Percentiles rank a stretch among this genome's conserved stretches.
Conservation (phyloP, 192 early-diverging fungal genomes). For the Coemansia sp. region DNA sequence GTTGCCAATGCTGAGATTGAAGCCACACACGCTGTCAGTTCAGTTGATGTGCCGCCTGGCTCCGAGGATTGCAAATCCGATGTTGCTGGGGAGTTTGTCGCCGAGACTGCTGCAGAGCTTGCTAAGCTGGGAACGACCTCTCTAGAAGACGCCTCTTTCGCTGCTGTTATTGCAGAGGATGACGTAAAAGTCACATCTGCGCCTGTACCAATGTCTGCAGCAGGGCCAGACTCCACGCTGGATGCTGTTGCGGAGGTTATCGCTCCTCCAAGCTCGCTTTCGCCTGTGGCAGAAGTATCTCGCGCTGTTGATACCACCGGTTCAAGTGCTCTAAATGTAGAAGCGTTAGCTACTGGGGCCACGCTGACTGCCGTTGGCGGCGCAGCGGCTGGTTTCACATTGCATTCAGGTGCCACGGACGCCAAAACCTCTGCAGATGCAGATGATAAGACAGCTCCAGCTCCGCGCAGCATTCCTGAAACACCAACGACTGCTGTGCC, state of each 20-base stretch:
- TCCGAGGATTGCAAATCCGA: neutral
- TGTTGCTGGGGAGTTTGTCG: constrained; percentile 5
- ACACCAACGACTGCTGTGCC: constrained; percentile 12
- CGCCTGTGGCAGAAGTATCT: too few relatives aligned
- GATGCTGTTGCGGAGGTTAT: neutral
- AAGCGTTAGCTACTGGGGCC: neutral
- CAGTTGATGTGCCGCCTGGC: neutral
- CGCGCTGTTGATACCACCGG: too few relatives aligned
- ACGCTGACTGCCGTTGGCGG: constrained; percentile 6
- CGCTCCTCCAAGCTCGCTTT: too few relatives aligned
- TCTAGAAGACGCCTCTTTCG: neutral
- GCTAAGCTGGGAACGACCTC: neutral
- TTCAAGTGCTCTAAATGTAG: too few relatives aligned
- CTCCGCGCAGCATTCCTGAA: neutral
- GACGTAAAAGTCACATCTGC: neutral
- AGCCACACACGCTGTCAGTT: neutral
- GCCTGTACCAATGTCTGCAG: too few relatives aligned
- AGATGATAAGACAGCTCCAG: neutral
- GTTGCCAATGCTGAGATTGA: neutral
- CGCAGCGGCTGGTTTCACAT: neutral
- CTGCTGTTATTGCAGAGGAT: neutral
- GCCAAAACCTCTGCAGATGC: neutral
- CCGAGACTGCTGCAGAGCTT: neutral
- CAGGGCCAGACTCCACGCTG: neutral
- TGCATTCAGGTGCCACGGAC: neutral